Conservation (phyloP, 345 rosid species). For the Populus alba region DNA sequence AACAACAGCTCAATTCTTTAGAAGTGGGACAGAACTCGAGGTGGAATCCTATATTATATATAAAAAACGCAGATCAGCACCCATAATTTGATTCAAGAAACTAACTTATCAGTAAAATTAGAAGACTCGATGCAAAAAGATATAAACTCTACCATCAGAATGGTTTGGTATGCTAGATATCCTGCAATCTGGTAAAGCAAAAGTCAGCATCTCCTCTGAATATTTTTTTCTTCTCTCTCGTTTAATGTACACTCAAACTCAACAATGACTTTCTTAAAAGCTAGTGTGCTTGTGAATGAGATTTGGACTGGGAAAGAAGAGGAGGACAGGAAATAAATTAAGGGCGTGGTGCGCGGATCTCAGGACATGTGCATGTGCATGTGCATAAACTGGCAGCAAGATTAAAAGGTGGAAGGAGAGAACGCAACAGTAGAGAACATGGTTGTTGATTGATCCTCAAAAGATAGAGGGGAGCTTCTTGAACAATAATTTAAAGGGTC, state of each 20-base stretch:
- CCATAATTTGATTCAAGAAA: no score
- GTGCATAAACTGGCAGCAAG: conserved; percentile 34
- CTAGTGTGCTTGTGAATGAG: not conserved
- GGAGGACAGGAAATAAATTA: conserved; percentile 16
- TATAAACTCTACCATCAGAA: not conserved
- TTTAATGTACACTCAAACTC: no score
- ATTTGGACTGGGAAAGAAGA: conserved; percentile 24
- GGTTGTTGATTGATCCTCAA: conserved; percentile 9
- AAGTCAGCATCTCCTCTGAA: not conserved
- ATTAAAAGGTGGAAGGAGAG: conserved; percentile 20
- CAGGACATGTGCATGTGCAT: conserved; percentile 43
- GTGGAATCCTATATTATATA: not conserved
- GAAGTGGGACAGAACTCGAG: not conserved
- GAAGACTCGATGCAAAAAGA: not conserved
- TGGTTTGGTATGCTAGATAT: conserved; percentile 1
- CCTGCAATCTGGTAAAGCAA: not conserved
- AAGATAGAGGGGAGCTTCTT: not conserved
- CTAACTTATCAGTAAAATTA: not conserved
- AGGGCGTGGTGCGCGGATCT: conserved; percentile 44
- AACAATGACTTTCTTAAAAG: not conserved
- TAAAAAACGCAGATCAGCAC: not conserved
- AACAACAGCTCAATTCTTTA: not conserved
- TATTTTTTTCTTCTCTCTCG: no score
- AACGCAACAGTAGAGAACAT: conserved; percentile 18
- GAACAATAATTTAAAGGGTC: no score